Evolutionary conservation across 139 green algal genomes (phyloP), one percentile per base, ranked within the genome.

Genomic region (Chlorella sp.): DNA sequence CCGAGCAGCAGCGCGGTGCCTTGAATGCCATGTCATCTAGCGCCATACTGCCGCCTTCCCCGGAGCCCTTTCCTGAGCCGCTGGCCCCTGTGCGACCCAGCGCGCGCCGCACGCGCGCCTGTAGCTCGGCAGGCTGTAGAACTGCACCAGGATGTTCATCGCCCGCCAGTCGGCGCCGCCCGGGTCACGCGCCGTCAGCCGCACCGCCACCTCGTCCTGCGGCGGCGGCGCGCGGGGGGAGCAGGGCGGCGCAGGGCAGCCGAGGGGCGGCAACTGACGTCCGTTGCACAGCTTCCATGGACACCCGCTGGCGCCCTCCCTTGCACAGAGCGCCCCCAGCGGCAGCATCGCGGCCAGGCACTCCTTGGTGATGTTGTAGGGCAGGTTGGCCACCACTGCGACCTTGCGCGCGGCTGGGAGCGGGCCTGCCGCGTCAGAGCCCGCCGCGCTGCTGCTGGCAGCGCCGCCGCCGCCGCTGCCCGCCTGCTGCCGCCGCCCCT

Each of bases 341-440:
- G 95, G 95, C 71, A 98, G 86, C 61, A 93, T 74, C n/a, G 67
- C 43, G 51, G 82, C 83, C 48, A 98, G 78, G 43, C 95, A 87
- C 42, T 98, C 95, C 65, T 87, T 97, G 42, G 95, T 99, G 82
- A 99, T 97, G 89, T 99, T 96, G 87, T 97, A 99, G 0, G 95
- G 95, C 72, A 99, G 81, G 82, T 99, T 99, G 48, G 94, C 90
- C 25, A 99, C 91, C 31, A 99, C 90, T 76, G 94, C 91, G 45
- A 92, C 68, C 27, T 61, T 50, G 7, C 1, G 43, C 56, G 15
- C 8, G 72, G 43, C 59, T 77, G 68, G 43, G 58, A 73, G 27
- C 58, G 62, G 45, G 48, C 48, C 59, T 67, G 36, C 76, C 67
- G 19, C 77, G 31, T n/a, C 68, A 8, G 23, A 58, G 71, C 53